Base-by-base conservation (phyloP, 2,329 filamentous ascomycete species). In the Trichoderma arundinaceum region DNA sequence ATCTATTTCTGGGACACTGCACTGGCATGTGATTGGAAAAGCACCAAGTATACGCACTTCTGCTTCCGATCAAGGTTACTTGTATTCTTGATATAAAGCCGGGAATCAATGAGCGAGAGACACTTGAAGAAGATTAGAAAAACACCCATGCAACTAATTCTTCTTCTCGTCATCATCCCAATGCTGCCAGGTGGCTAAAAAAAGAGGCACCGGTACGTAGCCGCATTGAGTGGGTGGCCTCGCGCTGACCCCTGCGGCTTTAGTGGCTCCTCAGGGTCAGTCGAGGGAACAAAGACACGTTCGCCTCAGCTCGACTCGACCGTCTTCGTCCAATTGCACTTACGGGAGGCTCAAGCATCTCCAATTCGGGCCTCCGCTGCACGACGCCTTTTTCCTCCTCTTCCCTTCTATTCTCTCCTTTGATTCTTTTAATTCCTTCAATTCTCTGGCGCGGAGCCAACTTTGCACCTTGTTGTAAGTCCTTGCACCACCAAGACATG, bases 391-490 rank as follows among this genome's bases (percentile, higher is more conserved):
- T 38, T 64, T 64, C 54, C 17, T n/a, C 7, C 38, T 43, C 19
- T 56, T 43, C 19, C 38, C 44, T 44, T 64, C 60, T 19, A 39
- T 68, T 64, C 56, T 56, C 60, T 56, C 43, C 7, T 63, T 66
- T 4, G 4, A 38, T 5, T n/a, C 41, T 54, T 38, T 9, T 33
- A 28, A 28, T 33, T n/a, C 12, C 44, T 53, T 64, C 28, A 15
- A 41, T 54, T 32, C 33, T 39, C 49, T 38, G 32, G 17, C 19
- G n/a, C 13, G 32, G 32, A 35, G 54, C 38, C 38, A 39, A 7
- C 4, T 60, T 66, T 57, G 33, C 38, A 43, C 33, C 38, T 53
- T 57, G 43, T 70, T 70, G 68, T 68, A 65, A 69, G 70, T 70
- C 52, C 66, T 66, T 65, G 46, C 44, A 19, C 10, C n/a, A 32